Percentiles rank a stretch among this genome's conserved stretches.
phyloP scores from a whole-genome alignment of 2,329 filamentous ascomycete species.

The Paramyrothecium roridum region DNA sequence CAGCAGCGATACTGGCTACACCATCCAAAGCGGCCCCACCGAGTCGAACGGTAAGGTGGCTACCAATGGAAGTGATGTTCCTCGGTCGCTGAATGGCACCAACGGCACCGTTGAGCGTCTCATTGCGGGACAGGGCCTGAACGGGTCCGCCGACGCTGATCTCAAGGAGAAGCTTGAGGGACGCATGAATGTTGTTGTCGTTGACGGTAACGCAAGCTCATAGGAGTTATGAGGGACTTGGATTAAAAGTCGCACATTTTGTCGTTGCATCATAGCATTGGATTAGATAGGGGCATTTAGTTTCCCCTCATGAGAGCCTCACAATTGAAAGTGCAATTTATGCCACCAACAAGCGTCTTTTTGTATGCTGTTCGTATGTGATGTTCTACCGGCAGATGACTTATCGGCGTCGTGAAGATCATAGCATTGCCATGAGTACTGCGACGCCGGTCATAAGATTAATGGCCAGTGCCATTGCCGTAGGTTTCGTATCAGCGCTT shows the following conservation, averaged over 20 bases:
- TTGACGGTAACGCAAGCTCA: neutral
- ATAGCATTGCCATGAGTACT: neutral
- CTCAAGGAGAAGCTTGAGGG: neutral
- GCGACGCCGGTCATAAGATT: neutral
- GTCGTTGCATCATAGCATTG: too few species aligned
- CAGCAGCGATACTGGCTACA: constrained; percentile 62
- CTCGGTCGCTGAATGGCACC: constrained; percentile 6
- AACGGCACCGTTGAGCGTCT: constrained; percentile 11
- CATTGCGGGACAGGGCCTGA: neutral
- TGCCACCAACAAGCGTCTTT: too few species aligned
- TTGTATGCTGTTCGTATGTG: too few species aligned
- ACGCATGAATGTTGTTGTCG: neutral
- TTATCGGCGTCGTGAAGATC: neutral
- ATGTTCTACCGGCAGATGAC: too few species aligned
- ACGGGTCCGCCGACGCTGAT: neutral
- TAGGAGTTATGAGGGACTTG: neutral
- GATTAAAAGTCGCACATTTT: too few species aligned
- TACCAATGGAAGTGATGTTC: neutral
- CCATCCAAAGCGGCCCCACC: constrained; percentile 24
- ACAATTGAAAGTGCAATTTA: too few species aligned
- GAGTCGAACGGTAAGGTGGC: constrained; percentile 8
- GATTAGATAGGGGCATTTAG: too few species aligned
- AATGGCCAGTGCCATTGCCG: neutral
- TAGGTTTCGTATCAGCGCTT: neutral
- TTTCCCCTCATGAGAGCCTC: too few species aligned